Evolutionary conservation across 768 basidiomycete genomes (phyloP), one percentile per base, ranked within the genome.

Genomic region (Pulveroboletus sp.): DNA sequence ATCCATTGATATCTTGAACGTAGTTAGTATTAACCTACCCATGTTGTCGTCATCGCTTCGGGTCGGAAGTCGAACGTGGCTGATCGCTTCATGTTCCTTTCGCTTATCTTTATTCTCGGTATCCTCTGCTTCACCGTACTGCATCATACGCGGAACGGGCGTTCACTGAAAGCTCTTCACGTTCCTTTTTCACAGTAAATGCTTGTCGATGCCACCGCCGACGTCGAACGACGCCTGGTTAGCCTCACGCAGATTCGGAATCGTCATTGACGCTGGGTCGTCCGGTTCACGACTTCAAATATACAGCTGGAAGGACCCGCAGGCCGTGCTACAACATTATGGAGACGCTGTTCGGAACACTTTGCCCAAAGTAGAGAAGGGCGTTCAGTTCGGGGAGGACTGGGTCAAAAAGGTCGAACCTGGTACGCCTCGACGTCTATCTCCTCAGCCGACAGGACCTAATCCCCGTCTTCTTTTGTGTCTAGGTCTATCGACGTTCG

Each of bases 201-300:
- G 63, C 45, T 56, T 42, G 63, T 65, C 63, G 60, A 90, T 93
- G 90, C 85, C 88, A 38, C 86, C 90, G 42, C 84, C 86, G 51
- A 80, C 77, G 50, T 79, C 72, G 45, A 75, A 75, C 57, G 81
- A 90, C 64, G 70, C 83, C 53, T 93, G 90, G 90, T 78, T 89
- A 48, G 71, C 78, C 51, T 82, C 82, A 47, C 83, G 92, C 57
- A 83, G 85, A 60, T 95, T 92, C 69, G 93, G 91, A 51, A 80
- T 98, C 51, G 93, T 98, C 54, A 91, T 99, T 68, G 96, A 99
- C 75, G 96, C 96, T 64, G 96, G 96, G 53, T 96, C 93, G 66
- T 97, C 93, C 20, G 96, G 96, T 24, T 97, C 95, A 5, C 76
- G 96, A 46, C 74, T 97, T 30, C 94, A 97, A 68, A 92, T 98